Evolutionary conservation across 2,329 filamentous ascomycete genomes (phyloP), one percentile per base, ranked within the genome.

Genomic region (Ophiostoma triangulosporum): DNA sequence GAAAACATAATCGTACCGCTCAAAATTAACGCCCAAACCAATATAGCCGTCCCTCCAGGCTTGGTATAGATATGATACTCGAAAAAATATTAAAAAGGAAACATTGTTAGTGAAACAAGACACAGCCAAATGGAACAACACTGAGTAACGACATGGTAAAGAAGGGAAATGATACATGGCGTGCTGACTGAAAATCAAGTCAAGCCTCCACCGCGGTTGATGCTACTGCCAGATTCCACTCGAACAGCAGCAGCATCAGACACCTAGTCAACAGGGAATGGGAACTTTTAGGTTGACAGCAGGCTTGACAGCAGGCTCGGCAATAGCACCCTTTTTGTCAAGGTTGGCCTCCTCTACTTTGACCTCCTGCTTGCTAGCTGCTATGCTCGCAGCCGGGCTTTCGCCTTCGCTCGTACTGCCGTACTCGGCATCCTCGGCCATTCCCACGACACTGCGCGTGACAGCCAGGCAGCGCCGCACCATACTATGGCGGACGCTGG

Each of bases 361-460:
- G 14, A 29, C 5, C 9, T 33, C 38, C 3, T 6, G 14, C 7
- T 62, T 63, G 24, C 38, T 46, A 3, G 15, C 24, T 17, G 43
- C 24, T 17, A 26, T 17, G 7, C 9, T 17, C 17, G 32, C 46
- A 17, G 12, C 11, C 11, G 27, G 46, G 29, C 66, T 68, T 43
- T 73, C 73, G 50, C 68, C 67, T 43, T 78, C 76, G 55, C 70
- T 75, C 70, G 78, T 75, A 57, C 72, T 80, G 48, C 71, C 77
- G 63, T 82, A 82, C 7, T 79, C 79, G 1, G 74, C 50, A 59
- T 83, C 80, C 12, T 69, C 65, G 54, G 80, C 74, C 73, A 83
- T 81, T 8, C 79, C 78, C 7, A 81, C 72, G 35, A 78, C 67
- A 50, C 68, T 72, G 62, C 77, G 79, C 14, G 75, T 78, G 33